Conservation (phyloP, 2,329 filamentous ascomycete species). For the Alternaria burnsii region DNA sequence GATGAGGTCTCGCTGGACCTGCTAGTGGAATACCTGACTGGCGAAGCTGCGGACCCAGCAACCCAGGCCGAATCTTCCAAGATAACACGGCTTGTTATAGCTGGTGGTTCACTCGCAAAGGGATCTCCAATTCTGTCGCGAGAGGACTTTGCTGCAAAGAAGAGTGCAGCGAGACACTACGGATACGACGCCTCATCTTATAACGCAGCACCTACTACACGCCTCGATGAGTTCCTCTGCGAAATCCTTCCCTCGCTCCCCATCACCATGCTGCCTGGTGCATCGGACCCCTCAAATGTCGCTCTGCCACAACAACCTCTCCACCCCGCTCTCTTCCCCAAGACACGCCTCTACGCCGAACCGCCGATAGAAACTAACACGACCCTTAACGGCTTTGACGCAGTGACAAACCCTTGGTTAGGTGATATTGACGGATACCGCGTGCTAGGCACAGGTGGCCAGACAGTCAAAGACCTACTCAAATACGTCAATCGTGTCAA, state of each 20-base stretch:
- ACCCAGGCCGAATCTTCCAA: slow-evolving; percentile 68
- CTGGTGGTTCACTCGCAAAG: slow-evolving; percentile 81
- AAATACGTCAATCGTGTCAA: slow-evolving; percentile 86
- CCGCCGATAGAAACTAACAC: slow-evolving; percentile 52
- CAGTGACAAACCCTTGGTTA: slow-evolving; percentile 92
- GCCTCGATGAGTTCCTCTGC: slow-evolving; percentile 83
- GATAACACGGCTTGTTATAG: slow-evolving; percentile 88
- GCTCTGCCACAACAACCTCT: slow-evolving; percentile 92
- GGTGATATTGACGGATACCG: slow-evolving; percentile 90
- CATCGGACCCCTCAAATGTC: slow-evolving; percentile 85
- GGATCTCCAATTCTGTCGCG: slow-evolving; percentile 57
- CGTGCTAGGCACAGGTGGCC: slow-evolving; percentile 84
- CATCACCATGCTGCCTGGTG: slow-evolving; percentile 86
- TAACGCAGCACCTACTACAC: slow-evolving; percentile 83
- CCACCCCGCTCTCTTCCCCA: slow-evolving; percentile 89
- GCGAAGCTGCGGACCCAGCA: slow-evolving; percentile 72
- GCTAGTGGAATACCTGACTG: slow-evolving; percentile 85
- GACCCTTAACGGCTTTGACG: slow-evolving; percentile 78
- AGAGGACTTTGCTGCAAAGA: slow-evolving; percentile 56
- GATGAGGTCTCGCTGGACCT: slow-evolving; percentile 80
- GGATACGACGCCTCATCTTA: slow-evolving; percentile 91
- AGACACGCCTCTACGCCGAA: slow-evolving; percentile 72
- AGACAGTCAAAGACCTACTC: slow-evolving; percentile 92
- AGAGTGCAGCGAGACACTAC: slow-evolving; percentile 78
- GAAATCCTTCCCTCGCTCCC: slow-evolving; percentile 85